phyloP scores from a whole-genome alignment of 225 moss, liverwort and hornwort species.

The Thuidium tamariscinum region DNA sequence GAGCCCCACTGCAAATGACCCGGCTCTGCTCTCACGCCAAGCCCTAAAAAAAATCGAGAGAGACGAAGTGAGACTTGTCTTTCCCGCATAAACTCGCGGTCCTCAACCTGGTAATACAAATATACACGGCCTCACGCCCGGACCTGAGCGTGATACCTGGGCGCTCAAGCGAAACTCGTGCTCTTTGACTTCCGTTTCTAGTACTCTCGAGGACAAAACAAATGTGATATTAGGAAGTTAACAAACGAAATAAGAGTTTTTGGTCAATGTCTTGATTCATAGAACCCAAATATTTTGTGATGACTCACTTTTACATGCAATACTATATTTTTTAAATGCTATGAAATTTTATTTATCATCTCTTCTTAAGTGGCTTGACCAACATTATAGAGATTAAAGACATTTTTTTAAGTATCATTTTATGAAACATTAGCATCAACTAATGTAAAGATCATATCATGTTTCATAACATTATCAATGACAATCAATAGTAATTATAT shows the following conservation, averaged over 20 bases:
- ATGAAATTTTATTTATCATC: neutral
- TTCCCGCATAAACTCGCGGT: neutral
- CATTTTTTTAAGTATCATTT: neutral
- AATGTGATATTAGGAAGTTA: neutral
- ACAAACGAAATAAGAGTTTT: neutral
- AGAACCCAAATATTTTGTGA: neutral
- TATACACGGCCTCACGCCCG: neutral
- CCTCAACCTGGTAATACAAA: neutral
- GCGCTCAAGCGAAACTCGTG: neutral
- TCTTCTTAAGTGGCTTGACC: rapidly evolving
- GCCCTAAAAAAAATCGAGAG: constrained; percentile 28
- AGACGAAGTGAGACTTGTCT: constrained; percentile 1
- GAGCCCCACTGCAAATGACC: constrained; percentile 8
- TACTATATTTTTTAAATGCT: neutral
- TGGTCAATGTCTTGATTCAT: neutral
- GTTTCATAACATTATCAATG: neutral
- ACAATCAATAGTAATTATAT: neutral
- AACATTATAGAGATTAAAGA: neutral
- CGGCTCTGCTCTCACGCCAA: neutral
- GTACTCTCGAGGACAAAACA: too few relatives aligned
- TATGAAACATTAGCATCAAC: neutral
- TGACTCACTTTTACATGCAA: neutral
- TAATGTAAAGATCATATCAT: neutral
- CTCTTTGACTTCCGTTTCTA: neutral
- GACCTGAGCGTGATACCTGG: neutral